Evolutionary conservation across 306 rosid genomes (phyloP).

Genomic region (Macrotyloma uniflorum): DNA sequence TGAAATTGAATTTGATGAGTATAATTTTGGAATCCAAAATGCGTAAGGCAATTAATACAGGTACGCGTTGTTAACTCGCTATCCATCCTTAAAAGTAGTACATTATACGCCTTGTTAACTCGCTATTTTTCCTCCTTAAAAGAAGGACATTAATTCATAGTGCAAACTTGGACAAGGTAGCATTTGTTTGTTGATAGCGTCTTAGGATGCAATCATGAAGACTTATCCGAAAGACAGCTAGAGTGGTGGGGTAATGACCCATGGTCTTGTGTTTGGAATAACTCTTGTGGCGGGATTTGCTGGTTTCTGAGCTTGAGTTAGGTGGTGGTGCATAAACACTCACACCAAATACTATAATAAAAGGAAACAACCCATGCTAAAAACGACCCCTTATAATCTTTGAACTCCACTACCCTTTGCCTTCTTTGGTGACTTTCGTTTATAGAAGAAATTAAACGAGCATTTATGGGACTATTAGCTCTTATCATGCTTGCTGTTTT

Average conservation of each 20-base stretch:
- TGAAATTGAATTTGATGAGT: not conserved
- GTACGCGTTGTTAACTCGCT: not conserved
- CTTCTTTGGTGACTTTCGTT: constrained; percentile 20
- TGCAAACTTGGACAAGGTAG: not conserved
- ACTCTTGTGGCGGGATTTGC: constrained; percentile 32
- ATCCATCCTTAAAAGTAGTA: not conserved
- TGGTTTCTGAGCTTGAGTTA: constrained; percentile 39
- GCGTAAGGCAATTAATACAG: not conserved
- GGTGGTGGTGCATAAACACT: constrained; percentile 43
- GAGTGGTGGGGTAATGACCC: constrained; percentile 25
- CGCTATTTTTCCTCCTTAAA: not conserved
- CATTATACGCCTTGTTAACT: not conserved
- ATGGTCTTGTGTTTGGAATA: constrained; percentile 44
- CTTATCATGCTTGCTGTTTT: constrained; percentile 26
- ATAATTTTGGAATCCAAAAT: not conserved
- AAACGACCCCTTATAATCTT: constrained; percentile 37
- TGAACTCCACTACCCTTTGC: constrained; percentile 43
- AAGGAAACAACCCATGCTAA: constrained; percentile 60
- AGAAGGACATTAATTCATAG: not conserved
- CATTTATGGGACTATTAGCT: constrained; percentile 21
- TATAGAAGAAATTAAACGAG: not conserved
- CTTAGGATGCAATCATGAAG: constrained; percentile 1
- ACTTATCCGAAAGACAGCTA: not conserved
- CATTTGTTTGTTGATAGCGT: constrained; percentile 19
- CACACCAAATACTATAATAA: constrained; percentile 27